phyloP scores from a whole-genome alignment of 345 rosid genomes.

The Cardamine resedifolia region DNA sequence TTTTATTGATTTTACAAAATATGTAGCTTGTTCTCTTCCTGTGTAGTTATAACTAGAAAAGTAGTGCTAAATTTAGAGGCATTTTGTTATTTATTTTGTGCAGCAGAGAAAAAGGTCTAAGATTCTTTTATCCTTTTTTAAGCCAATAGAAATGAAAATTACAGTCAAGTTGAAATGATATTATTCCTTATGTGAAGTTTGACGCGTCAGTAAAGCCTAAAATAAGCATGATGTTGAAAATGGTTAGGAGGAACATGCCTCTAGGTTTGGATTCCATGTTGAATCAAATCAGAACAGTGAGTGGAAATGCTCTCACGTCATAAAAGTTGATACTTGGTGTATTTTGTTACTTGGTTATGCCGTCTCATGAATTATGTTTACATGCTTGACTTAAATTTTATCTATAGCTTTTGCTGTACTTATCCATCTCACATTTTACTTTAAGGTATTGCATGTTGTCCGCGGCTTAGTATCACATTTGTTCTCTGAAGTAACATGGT shows the following conservation, averaged over 20 bases:
- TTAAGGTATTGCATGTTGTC: slow-evolving; percentile 7
- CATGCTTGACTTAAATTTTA: background rate
- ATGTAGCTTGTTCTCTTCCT: background rate
- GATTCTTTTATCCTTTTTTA: background rate
- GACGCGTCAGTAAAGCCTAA: slow-evolving; percentile 5
- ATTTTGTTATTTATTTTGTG: background rate
- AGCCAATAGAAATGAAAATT: background rate
- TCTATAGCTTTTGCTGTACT: slow-evolving; percentile 7
- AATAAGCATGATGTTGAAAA: slow-evolving; percentile 14
- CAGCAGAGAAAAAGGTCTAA: no score
- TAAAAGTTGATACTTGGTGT: background rate
- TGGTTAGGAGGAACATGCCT: slow-evolving; percentile 12
- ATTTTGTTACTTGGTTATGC: slow-evolving; percentile 9
- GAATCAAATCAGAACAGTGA: background rate
- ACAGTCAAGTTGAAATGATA: slow-evolving; percentile 8
- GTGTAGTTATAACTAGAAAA: background rate
- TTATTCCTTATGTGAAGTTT: slow-evolving; percentile 9
- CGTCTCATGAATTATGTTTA: background rate
- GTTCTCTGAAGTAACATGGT: slow-evolving; percentile 6
- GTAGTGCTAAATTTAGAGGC: background rate
- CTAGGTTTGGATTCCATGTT: background rate
- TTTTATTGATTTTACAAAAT: background rate
- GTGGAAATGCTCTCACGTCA: slow-evolving; percentile 2
- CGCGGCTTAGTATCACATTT: background rate
- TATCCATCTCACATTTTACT: slow-evolving; percentile 12